Percentiles rank a stretch among this genome's conserved stretches.
Evolutionary conservation across 148 eudicot genomes (phyloP).

Genomic region (Selenicereus undatus): DNA sequence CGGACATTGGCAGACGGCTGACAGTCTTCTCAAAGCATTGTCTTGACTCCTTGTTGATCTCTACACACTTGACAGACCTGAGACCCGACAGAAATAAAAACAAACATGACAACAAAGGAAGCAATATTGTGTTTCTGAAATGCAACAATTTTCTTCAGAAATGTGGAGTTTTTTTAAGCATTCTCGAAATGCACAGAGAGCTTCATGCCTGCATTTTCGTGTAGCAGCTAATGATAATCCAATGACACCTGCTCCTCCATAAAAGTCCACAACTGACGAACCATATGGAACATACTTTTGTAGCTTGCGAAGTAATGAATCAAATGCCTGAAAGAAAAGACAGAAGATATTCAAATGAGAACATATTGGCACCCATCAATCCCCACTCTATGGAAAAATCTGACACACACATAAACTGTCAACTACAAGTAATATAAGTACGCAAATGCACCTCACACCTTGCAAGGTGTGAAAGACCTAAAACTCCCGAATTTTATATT

Average conservation of each 20-base stretch:
- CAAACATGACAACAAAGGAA: slow-evolving; percentile 11
- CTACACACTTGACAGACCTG: slow-evolving; percentile 85
- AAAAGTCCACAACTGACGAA: slow-evolving; percentile 84
- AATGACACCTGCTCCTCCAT: slow-evolving; percentile 98
- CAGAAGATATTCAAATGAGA: slow-evolving; percentile 1
- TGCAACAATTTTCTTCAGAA: background rate
- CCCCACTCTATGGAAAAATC: background rate
- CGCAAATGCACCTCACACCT: background rate
- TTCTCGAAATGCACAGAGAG: background rate
- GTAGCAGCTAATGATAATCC: slow-evolving; percentile 87
- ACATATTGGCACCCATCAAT: background rate
- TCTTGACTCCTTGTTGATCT: slow-evolving; percentile 93
- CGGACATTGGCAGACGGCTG: slow-evolving; percentile 55
- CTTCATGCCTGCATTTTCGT: slow-evolving; percentile 73
- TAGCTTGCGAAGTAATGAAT: slow-evolving; percentile 74
- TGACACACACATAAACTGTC: background rate
- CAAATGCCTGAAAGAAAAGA: slow-evolving; percentile 67
- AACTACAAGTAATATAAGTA: background rate
- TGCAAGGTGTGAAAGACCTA: background rate
- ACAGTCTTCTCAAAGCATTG: slow-evolving; percentile 80
- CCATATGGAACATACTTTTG: slow-evolving; percentile 86
- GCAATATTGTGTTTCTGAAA: background rate
- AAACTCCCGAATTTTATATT: background rate
- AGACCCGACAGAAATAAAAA: slow-evolving; percentile 1
- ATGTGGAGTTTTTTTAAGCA: background rate